Evolutionary conservation across 306 rosid genomes (phyloP), one percentile per base, ranked within the genome.

Genomic region (Datisca glomerata): DNA sequence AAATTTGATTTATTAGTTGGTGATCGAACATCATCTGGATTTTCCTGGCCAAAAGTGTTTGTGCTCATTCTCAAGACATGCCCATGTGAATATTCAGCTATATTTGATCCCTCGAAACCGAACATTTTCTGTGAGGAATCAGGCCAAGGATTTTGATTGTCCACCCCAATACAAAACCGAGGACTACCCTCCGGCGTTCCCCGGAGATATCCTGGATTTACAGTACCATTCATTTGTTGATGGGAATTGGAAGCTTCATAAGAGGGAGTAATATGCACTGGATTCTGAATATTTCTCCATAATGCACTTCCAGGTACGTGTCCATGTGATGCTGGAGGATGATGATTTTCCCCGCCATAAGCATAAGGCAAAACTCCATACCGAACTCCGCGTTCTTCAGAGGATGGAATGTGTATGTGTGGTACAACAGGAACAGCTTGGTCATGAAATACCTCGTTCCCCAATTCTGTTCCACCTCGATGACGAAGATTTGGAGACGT

Each of bases 81-180:
- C 35, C 74, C 57, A 62, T 41, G 59, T 4, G 79, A 66, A 54
- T 61, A 67, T 48, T 84, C 96, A 5, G 61, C 57, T 64, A 63
- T 48, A 39, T 71, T 46, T 43, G 64, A 33, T 36, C 81, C 84
- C 15, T 84, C 93, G 28, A 63, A 55, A 33, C 81, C 84, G 28
- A 76, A 28, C 29, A 64, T 39, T 57, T 69, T 78, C 45, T 62
- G 78, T n/a, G 92, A 56, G 42, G 92, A 73, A 13, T 91, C 99
- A 49, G 61, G 67, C 81, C 77, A 56, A 28, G 50, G 68, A 73
- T 45, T 75, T 67, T 65, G 94, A 67, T 62, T 61, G 38, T 75
- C 99, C 35, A 65, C 35, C 18, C 79, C 74, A 35, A 68, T 10
- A 47, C 65, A 71, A 60, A 72, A 45, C 40, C 78, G 68, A 34